phyloP scores from a whole-genome alignment of 441 rosid genomes.

The Manihot esculenta region DNA sequence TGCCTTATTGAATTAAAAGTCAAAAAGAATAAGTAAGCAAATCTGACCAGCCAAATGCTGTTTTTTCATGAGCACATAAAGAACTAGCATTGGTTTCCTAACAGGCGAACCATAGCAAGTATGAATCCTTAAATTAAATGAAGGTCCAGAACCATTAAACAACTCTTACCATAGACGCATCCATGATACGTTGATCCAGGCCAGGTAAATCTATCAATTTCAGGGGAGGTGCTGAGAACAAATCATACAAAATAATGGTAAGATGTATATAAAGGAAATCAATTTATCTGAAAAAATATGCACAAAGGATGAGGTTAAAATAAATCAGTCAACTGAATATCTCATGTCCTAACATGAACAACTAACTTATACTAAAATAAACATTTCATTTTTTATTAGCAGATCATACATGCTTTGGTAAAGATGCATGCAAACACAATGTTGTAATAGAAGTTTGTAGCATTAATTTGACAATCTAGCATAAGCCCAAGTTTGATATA shows the following conservation, averaged over 20 bases:
- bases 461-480: neutral
- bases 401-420: neutral
- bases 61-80: neutral
- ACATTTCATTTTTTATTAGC: neutral
- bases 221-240: conserved; percentile 73
- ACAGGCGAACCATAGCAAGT: neutral
- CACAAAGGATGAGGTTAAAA: neutral
- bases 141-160: conserved; percentile 9
- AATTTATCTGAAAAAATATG: neutral
- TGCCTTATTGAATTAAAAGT: neutral
- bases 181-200: conserved; percentile 83
- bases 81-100: neutral
- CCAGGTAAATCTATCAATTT: conserved; percentile 92
- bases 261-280: neutral
- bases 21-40: neutral
- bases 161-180: conserved; percentile 65
- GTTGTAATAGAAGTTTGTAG: neutral
- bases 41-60: neutral
- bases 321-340: neutral
- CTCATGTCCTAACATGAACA: neutral
- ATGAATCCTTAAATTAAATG: neutral
- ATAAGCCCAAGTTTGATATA: neutral
- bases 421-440: too few species aligned
- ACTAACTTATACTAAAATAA: neutral
- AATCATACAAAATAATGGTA: neutral